Evolutionary conservation across 1,139 yeast species (phyloP).

Genomic region (Hyphopichia khmerensis): DNA sequence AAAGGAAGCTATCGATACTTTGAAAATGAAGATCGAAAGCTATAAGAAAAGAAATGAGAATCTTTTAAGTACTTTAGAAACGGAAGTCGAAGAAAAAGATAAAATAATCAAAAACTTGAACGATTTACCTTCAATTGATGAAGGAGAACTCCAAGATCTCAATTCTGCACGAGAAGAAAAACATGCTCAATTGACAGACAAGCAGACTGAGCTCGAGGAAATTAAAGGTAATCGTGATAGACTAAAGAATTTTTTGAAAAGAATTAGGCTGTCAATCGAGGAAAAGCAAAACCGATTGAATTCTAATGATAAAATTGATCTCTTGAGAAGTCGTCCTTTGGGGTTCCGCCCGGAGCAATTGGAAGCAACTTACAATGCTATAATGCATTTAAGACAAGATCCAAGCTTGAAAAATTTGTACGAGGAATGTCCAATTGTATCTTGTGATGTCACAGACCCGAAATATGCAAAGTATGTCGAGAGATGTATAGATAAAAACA

Average conservation of each 20-base stretch:
- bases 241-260: constrained; percentile 11
- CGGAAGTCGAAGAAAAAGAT: constrained; percentile 14
- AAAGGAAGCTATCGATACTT: constrained; percentile 13
- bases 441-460: constrained; percentile 54
- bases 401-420: constrained; percentile 39
- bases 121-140: constrained; percentile 15
- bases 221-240: constrained; percentile 7
- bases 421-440: constrained; percentile 76
- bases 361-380: constrained; percentile 32
- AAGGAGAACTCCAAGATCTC: constrained; percentile 14
- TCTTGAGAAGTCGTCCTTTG: constrained; percentile 30
- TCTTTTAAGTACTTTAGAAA: constrained; percentile 7
- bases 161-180: constrained; percentile 12
- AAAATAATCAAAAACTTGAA: constrained; percentile 13
- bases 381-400: constrained; percentile 26
- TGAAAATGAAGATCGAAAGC: constrained; percentile 18
- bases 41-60: not conserved
- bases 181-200: constrained; percentile 12
- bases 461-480: constrained; percentile 57
- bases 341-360: constrained; percentile 27
- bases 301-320: constrained; percentile 51
- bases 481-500: constrained; percentile 52
- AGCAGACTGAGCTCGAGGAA: not conserved
- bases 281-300: constrained; percentile 28
- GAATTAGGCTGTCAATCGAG: constrained; percentile 5